Evolutionary conservation across 352 stramenopile species (phyloP), one percentile per base, ranked within the genome.

Genomic region (Pseudoperonospora humuli): DNA sequence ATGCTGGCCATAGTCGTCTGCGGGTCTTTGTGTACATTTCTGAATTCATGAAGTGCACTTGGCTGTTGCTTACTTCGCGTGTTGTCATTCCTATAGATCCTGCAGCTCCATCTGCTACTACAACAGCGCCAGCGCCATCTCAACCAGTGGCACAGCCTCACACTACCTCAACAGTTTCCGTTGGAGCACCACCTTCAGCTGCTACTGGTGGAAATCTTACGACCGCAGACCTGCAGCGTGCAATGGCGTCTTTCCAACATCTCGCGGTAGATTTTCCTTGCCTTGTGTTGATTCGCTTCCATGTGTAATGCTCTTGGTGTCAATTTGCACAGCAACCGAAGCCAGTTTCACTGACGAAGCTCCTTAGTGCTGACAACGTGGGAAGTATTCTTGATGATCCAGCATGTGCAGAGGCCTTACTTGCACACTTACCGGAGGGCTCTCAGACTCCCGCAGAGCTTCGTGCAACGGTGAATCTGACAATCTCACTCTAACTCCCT

Each of bases 171-270:
- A 20, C 43, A 32, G 7, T 23, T 39, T 15, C 63, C 15, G 36
- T 50, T 6, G 23, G 51, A 27, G 42, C 50, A 15, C 26, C 43
- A 39, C 5, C 36, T 29, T 20, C 54, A 13, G 23, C 63, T 34
- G 41, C 45, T 21, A 32, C 54, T 28, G 39, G 45, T 17, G 48
- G 60, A 40, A 61, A 47, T n/a, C 35, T 95, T 54, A 93, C 81
- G 6, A 76, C 79, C 2, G 85, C 72, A 13, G 84, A 95, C 48
- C 54, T 96, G 0, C 79, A 93, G 57, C 79, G 82, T 14, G 86
- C 85, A 3, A 93, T 96, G 73, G 70, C 78, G 20, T 78, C 75
- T 39, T 76, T 91, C 28, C 73, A 92, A 34, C 64, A 70, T 19
- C 56, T 86, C 15, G 39, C 72, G 24, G 75, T 88, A 42, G 25